Conservation (phyloP, 2,329 filamentous ascomycete genomes). For the Bipolaris bicolor region DNA sequence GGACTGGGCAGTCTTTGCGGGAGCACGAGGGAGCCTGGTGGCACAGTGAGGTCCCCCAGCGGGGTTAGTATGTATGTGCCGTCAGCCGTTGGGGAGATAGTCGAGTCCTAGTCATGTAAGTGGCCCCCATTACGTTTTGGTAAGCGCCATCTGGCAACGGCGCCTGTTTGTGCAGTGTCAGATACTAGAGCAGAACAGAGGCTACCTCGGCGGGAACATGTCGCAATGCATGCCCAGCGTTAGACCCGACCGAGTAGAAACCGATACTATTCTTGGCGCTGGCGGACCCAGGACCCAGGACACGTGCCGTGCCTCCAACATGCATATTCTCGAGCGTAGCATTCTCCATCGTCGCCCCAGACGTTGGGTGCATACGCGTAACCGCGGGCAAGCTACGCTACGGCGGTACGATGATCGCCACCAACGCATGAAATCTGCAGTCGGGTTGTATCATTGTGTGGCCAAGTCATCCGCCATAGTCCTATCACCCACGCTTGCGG, state of each 20-base stretch:
- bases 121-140: neutral
- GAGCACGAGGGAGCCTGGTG: constrained; percentile 22
- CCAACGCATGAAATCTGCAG: constrained; percentile 22
- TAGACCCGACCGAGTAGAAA: constrained; percentile 2
- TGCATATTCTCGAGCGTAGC: constrained; percentile 11
- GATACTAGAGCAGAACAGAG: neutral
- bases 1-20: constrained; percentile 19
- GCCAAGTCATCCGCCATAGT: constrained; percentile 22
- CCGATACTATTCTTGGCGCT: constrained; percentile 9
- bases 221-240: neutral
- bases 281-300: constrained; percentile 12
- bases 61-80: constrained; percentile 20
- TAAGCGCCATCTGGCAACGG: neutral
- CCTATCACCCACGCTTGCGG: constrained; percentile 22
- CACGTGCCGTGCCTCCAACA: constrained; percentile 17
- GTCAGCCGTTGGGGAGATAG: constrained; percentile 14
- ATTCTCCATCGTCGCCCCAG: neutral
- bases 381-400: neutral
- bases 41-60: constrained; percentile 24
- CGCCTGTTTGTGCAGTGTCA: neutral
- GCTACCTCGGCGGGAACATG: neutral
- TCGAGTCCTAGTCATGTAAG: constrained; percentile 7
- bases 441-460: constrained; percentile 36
- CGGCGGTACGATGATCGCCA: constrained; percentile 15
- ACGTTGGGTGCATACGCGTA: constrained; percentile 19